These are phyloP conservation scores for Leccinum fibrillosum DNA, from an alignment of 768 basidiomycete species.

Conservation along the genomic window DNA sequence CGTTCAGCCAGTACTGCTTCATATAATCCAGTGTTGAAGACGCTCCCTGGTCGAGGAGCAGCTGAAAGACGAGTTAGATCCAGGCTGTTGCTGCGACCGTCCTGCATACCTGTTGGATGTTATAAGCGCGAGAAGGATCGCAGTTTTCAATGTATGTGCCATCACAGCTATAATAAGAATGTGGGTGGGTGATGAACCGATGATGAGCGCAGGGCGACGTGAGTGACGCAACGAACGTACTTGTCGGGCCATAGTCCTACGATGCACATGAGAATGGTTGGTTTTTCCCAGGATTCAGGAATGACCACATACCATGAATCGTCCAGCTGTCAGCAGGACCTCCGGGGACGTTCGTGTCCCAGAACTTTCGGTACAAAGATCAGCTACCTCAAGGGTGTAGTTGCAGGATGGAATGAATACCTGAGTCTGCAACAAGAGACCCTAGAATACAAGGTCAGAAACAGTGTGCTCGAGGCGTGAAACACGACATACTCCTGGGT, in stretches of 20 bases:
- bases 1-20: constrained; percentile 61
- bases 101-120: constrained; percentile 38
- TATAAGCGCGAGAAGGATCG: constrained; percentile 44
- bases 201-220: neutral
- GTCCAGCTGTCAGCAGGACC: constrained; percentile 72
- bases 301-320: constrained; percentile 53
- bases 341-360: constrained; percentile 64
- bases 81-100: neutral
- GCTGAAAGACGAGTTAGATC: constrained; percentile 32
- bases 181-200: neutral
- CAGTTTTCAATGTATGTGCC: constrained; percentile 34
- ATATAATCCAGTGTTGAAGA: constrained; percentile 58
- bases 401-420: constrained; percentile 15
- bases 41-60: constrained; percentile 54
- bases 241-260: constrained; percentile 67
- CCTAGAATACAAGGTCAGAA: constrained; percentile 35
- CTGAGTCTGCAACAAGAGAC: constrained; percentile 57
- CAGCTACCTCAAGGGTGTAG: neutral
- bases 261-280: constrained; percentile 1
- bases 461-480: neutral
- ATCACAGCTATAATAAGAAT: constrained; percentile 47
- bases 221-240: constrained; percentile 30
- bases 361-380: constrained; percentile 46
- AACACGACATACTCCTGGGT: constrained; percentile 52
- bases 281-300: too few relatives aligned